Percentiles rank a stretch among this genome's conserved stretches.
Evolutionary conservation across 306 rosid genomes (phyloP).

Genomic region (Mimosa bimucronata): DNA sequence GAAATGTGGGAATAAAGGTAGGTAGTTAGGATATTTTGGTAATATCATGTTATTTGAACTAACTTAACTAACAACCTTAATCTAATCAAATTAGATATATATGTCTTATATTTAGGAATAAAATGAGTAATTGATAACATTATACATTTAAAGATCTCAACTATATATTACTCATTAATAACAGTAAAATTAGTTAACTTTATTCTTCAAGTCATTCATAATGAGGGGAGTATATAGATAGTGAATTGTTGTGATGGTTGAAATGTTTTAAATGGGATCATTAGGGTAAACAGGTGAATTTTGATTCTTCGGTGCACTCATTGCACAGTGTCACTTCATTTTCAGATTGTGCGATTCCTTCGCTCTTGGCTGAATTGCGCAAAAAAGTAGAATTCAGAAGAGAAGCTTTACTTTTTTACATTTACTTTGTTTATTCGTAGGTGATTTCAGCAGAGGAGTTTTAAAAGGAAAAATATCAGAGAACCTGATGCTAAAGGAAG

Average conservation of each 20-base stretch:
- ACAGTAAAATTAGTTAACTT: neutral
- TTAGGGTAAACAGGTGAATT: neutral
- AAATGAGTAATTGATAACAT: no score
- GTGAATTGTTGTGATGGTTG: neutral
- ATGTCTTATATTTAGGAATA: no score
- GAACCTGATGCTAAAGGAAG: constrained; percentile 23
- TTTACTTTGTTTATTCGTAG: neutral
- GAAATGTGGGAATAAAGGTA: no score
- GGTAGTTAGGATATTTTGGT: no score
- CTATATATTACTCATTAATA: no score
- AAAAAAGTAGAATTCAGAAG: neutral
- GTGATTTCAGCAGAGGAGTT: neutral
- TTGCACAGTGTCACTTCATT: neutral
- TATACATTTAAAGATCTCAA: no score
- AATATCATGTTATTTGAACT: no score
- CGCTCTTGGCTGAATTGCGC: neutral
- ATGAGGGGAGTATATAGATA: neutral
- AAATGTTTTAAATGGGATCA: neutral
- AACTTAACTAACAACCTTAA: no score
- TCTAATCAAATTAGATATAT: no score
- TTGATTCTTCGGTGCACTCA: neutral
- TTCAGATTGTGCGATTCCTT: neutral
- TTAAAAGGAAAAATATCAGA: neutral
- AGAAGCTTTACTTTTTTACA: constrained; percentile 2
- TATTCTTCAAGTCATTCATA: no score